These are phyloP conservation scores for Penicillium italicum DNA, from an alignment of 2,329 filamentous ascomycete genomes.

Conservation along the genomic window DNA sequence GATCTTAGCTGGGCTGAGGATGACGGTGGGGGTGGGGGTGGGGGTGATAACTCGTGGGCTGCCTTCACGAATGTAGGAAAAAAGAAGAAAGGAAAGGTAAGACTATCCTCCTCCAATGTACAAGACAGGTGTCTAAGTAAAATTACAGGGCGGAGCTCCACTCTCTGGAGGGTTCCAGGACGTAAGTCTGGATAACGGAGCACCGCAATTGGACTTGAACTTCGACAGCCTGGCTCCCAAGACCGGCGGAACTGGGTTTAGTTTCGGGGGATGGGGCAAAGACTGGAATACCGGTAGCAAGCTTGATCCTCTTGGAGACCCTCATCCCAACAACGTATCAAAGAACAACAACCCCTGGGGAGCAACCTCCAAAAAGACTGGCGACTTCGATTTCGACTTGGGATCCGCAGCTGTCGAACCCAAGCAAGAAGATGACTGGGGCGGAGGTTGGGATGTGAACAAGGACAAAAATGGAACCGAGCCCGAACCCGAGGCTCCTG, in stretches of 20 bases:
- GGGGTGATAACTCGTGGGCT: conserved; percentile 51
- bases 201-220: conserved; percentile 56
- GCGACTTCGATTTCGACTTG: conserved; percentile 45
- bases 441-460: conserved; percentile 20
- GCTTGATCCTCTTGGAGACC: conserved; percentile 39
- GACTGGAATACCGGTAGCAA: conserved; percentile 49
- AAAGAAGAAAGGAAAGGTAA: conserved; percentile 57
- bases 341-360: conserved; percentile 44
- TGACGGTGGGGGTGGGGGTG: conserved; percentile 30
- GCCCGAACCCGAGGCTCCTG: conserved; percentile 15
- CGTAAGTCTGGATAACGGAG: conserved; percentile 61
- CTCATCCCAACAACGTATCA: conserved; percentile 28
- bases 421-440: conserved; percentile 30
- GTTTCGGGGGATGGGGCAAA: conserved; percentile 59
- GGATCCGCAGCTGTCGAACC: conserved; percentile 39
- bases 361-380: conserved; percentile 31
- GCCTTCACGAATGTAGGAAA: conserved; percentile 49
- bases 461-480: conserved; percentile 32
- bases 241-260: conserved; percentile 37
- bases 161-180: conserved; percentile 60
- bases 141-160: conserved; percentile 30
- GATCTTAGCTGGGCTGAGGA: conserved; percentile 48
- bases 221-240: conserved; percentile 49
- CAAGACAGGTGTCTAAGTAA: neutral
- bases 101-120: neutral